These are phyloP conservation scores for Aspergillus leporis DNA, from an alignment of 495 filamentous ascomycete species.

Conservation along the genomic window DNA sequence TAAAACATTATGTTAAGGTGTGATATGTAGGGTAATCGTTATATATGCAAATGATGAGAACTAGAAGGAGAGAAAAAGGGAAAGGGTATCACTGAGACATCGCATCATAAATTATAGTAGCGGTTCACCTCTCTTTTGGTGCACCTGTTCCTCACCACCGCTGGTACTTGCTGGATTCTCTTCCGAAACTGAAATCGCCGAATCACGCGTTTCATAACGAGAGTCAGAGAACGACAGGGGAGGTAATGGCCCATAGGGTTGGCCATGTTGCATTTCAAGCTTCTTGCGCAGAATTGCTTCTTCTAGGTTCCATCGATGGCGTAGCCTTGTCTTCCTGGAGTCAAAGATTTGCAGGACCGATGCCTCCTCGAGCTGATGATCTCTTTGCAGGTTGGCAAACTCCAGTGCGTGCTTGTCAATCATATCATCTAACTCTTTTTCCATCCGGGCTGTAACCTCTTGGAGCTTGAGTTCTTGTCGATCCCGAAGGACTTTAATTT, in stretches of 20 bases:
- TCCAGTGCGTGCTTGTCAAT: constrained; percentile 52
- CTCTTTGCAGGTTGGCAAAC: constrained; percentile 54
- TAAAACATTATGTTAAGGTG: constrained; percentile 16
- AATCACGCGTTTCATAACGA: constrained; percentile 27
- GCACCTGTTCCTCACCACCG: constrained; percentile 17
- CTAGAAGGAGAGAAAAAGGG: constrained; percentile 8
- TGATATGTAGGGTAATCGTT: constrained; percentile 2
- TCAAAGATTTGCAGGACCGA: constrained; percentile 47
- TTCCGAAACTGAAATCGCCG: constrained; percentile 27
- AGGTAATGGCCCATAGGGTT: constrained; percentile 50
- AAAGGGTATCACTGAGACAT: constrained; percentile 32
- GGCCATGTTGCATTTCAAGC: constrained; percentile 52
- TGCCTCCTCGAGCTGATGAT: constrained; percentile 54
- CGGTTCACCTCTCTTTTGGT: constrained; percentile 21
- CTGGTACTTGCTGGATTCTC: constrained; percentile 8
- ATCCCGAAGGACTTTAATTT: constrained; percentile 80
- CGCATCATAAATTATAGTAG: constrained; percentile 24
- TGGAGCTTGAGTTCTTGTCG: constrained; percentile 70
- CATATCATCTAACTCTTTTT: constrained; percentile 58
- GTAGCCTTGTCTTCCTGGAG: constrained; percentile 51
- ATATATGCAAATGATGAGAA: constrained; percentile 17
- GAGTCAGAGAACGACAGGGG: constrained; percentile 37
- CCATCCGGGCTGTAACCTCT: constrained; percentile 64
- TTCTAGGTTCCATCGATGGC: constrained; percentile 61
- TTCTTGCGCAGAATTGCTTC: constrained; percentile 62